phyloP scores from a whole-genome alignment of 2,329 filamentous ascomycete species.

The Penicillium sp. region DNA sequence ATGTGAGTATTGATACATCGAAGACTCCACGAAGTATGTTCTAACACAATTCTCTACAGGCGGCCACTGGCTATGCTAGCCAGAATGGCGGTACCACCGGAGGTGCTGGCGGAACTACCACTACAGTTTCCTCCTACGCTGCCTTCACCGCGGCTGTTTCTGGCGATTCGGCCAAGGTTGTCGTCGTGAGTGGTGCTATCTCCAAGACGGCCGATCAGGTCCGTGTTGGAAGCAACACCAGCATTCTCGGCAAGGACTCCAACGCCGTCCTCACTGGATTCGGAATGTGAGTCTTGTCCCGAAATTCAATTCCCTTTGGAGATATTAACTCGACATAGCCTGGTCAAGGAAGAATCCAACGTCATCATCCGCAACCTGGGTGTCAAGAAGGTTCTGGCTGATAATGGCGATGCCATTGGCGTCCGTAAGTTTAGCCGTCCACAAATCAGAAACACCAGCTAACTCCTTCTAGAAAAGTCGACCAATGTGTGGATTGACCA shows the following conservation, averaged over 20 bases:
- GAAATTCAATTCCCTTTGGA: conserved; percentile 30
- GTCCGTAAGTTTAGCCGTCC: conserved; percentile 47
- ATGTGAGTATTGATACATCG: conserved; percentile 19
- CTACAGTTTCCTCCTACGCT: conserved; percentile 56
- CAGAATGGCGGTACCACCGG: conserved; percentile 57
- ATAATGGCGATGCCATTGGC: conserved; percentile 61
- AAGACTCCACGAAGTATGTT: not conserved
- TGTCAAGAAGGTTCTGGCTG: conserved; percentile 59
- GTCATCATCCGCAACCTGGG: conserved; percentile 66
- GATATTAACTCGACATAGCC: conserved; percentile 39
- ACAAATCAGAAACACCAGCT: conserved; percentile 3
- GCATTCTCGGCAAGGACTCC: conserved; percentile 54
- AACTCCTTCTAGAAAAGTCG: conserved; percentile 23
- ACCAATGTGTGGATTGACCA: conserved; percentile 69
- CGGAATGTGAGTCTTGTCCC: conserved; percentile 24
- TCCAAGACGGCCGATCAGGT: conserved; percentile 47
- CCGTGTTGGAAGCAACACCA: conserved; percentile 53
- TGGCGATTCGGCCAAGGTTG: conserved; percentile 49
- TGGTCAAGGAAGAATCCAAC: conserved; percentile 59
- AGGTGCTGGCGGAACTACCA: conserved; percentile 57
- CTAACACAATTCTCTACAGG: conserved; percentile 7
- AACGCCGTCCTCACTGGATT: conserved; percentile 57
- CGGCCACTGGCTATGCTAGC: conserved; percentile 48
- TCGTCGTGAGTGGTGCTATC: conserved; percentile 52
- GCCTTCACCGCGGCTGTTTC: conserved; percentile 54